Percentiles rank a stretch among this genome's conserved stretches.
Conservation (phyloP, 768 basidiomycete species). For the Tubosaeta sp. region DNA sequence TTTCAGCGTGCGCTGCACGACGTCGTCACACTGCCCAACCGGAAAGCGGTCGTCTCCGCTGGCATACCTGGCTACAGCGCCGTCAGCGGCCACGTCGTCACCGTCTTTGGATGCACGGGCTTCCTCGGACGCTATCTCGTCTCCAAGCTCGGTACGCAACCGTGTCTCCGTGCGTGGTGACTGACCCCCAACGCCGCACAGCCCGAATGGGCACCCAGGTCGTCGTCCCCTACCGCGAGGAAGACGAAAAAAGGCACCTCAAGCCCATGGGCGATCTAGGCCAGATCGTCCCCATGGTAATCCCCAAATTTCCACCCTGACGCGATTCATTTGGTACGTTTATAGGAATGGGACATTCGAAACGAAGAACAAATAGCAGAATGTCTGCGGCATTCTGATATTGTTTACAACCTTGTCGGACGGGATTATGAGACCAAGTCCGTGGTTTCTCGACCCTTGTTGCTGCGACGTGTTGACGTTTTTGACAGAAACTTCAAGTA, state of each 20-base stretch:
- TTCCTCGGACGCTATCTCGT: conserved; percentile 95
- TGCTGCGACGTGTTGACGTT: conserved; percentile 9
- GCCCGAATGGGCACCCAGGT: conserved; percentile 93
- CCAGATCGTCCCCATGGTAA: conserved; percentile 91
- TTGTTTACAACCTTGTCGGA: conserved; percentile 94
- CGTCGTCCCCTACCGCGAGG: conserved; percentile 91
- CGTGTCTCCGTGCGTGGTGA: neutral
- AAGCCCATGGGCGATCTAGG: conserved; percentile 96
- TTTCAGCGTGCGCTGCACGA: conserved; percentile 71
- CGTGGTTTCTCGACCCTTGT: conserved; percentile 34
- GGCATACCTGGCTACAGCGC: conserved; percentile 85
- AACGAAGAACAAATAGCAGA: conserved; percentile 90
- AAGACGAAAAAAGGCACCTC: conserved; percentile 86
- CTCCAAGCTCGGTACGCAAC: conserved; percentile 73
- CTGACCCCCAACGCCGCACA: conserved; percentile 33
- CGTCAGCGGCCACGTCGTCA: conserved; percentile 86
- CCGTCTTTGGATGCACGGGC: conserved; percentile 95
- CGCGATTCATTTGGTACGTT: conserved; percentile 14
- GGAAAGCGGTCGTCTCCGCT: conserved; percentile 65
- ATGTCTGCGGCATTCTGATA: conserved; percentile 91
- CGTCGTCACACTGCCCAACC: conserved; percentile 52
- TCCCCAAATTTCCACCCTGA: conserved; percentile 15
- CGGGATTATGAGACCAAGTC: conserved; percentile 92
- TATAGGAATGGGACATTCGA: conserved; percentile 92
- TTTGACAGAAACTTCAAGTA: conserved; percentile 78